Base-by-base conservation (phyloP, 2,329 filamentous ascomycete species). In the Trichophyton schoenleinii region DNA sequence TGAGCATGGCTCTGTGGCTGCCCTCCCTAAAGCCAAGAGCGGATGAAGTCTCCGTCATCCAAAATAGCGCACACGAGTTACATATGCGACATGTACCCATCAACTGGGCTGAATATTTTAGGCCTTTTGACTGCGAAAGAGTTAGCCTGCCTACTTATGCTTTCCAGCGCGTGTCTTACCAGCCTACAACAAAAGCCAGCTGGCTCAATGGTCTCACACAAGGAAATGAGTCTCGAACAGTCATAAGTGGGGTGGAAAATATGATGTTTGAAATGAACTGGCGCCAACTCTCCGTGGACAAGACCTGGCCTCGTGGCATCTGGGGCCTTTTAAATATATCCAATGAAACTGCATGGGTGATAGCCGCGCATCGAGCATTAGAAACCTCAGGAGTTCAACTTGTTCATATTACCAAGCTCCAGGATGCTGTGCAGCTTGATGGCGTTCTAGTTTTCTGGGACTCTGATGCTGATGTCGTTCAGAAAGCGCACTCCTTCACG, bases 261-360 rank as follows among this genome's bases (percentile, higher is more conserved):
- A 57, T 41, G 31, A 57, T 41, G 31, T 57, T 57, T 28, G 53
- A 57, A 31, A 57, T 57, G 13, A 57, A 57, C 20, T 57, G 53
- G 53, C 31, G 28, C n/a, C 53, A n/a, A 36, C 3, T 34, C n/a
- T 3, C 4, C 20, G 7, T 8, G 9, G 25, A 20, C 31, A 38
- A 36, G 13, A 9, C 13, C 28, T 15, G 8, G 13, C 22, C 53
- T 34, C 25, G 28, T 4, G 53, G 53, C 25, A 20, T n/a, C 9
- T 57, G 53, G 53, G 53, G 53, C 7, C 28, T 57, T 57, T 18
- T 57, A 13, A 8, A 20, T 36, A 15, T 28, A 3, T 36, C 31
- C n/a, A 18, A 20, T 20, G 46, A 3, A 52, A 57, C 53, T 20
- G 13, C 25, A 18, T 57, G 53, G 53, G n/a, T 41, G n/a, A 57